Evolutionary conservation across 768 basidiomycete species (phyloP).

Genomic region (Hemileccinum rubropunctum): DNA sequence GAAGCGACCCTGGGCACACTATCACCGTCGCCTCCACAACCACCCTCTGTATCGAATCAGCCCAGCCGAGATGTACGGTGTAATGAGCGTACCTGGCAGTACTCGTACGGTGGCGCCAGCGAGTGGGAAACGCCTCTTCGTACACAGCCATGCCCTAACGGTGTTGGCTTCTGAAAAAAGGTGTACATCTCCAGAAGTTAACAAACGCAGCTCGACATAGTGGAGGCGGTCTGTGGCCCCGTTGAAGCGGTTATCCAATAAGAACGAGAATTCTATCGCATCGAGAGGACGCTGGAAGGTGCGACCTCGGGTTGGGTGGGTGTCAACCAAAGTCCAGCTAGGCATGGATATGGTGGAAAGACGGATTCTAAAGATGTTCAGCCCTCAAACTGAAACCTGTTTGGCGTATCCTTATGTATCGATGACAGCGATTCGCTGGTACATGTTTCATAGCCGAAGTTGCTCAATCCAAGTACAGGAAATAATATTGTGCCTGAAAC

Average conservation of each 20-base stretch:
- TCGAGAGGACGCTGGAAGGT: not conserved
- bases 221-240: not conserved
- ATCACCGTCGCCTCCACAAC: not conserved
- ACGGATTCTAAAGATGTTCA: not conserved
- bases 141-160: not conserved
- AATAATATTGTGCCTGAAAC: too few species aligned
- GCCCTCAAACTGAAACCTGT: not conserved
- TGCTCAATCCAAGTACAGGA: too few species aligned
- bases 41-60: not conserved
- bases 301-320: not conserved
- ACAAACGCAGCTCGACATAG: not conserved
- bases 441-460: too few species aligned
- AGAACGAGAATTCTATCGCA: not conserved
- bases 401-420: too few species aligned
- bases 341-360: not conserved
- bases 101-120: not conserved
- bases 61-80: not conserved
- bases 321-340: not conserved
- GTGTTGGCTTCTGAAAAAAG: constrained; percentile 1
- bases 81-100: not conserved
- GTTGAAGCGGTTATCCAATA: not conserved
- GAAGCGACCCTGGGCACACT: not conserved
- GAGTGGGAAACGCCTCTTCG: constrained; percentile 1
- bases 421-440: too few species aligned
- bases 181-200: not conserved